Base-by-base conservation (phyloP, 2,329 filamentous ascomycete species). In the Alternaria solani region DNA sequence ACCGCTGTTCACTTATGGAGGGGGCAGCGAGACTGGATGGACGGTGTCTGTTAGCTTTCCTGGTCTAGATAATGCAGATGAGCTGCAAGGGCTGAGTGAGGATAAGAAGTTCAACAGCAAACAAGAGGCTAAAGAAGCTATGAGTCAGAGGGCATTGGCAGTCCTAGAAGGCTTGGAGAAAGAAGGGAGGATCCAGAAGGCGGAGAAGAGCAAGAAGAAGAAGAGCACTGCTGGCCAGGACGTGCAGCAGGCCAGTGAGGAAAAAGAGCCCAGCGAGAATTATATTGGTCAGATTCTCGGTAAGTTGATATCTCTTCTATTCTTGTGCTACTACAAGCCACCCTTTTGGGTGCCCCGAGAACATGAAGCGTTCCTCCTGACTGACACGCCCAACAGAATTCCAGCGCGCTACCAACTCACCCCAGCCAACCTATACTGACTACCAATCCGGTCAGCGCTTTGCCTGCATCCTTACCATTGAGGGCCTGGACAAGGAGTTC, bases 111-210 rank as follows among this genome's bases (percentile, higher is more conserved):
- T 73, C 62, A 64, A 66, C 7, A 79, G 70, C 39, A 82, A 83
- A 69, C 78, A 79, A 58, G 78, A 80, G 51, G 81, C 79, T 0
- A 82, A 80, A 57, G 81, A 83, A 57, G 75, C 69, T 2, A 51
- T 79, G 23, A 77, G 75, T 42, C 73, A 74, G 65, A 63, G 58
- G n/a, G 79, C 70, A 2, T 38, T 80, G 6, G 61, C 58, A 3
- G 48, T 73, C 3, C 46, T 81, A 5, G 66, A 69, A 7, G 43
- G 54, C 11, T 62, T 75, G 41, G 67, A 68, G 38, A 59, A 38
- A 18, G 57, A 68, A 39, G 71, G 74, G 0, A 72, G 71, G 39
- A 59, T 72, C 38, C 54, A 51, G 5, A 77, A 74, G 57, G 63
- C 34, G 30, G 61, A 14, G 38, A 62, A 63, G 55, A 47, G 49